A percentile compares a stretch with the other conserved stretches of the same genome.
Conservation (phyloP, 768 basidiomycete species). For the Lentinula edodes region DNA sequence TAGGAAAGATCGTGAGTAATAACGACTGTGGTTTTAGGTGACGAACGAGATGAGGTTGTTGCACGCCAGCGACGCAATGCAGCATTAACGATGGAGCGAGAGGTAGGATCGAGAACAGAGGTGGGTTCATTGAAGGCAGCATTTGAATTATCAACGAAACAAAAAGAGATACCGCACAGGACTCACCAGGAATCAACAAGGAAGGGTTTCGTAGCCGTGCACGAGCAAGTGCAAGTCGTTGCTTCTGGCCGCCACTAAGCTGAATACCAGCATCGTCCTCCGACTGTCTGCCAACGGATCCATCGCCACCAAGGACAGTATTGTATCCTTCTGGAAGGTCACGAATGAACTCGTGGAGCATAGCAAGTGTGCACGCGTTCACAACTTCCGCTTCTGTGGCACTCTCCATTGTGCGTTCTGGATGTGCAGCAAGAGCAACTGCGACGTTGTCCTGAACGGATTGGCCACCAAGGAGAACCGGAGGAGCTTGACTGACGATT, state of each 20-base stretch:
- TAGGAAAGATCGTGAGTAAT: constrained; percentile 95
- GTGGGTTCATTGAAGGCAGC: constrained; percentile 63
- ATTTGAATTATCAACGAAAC: not conserved
- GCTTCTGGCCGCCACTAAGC: constrained; percentile 89
- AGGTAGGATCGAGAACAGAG: constrained; percentile 80
- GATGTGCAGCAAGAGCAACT: constrained; percentile 50
- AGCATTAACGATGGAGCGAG: constrained; percentile 79
- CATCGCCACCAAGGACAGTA: constrained; percentile 31
- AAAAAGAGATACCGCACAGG: not conserved
- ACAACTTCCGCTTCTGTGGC: constrained; percentile 70
- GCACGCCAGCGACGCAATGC: constrained; percentile 61
- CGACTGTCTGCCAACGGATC: constrained; percentile 9
- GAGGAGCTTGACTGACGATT: constrained; percentile 69
- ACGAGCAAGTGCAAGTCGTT: constrained; percentile 84
- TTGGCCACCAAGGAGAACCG: constrained; percentile 65
- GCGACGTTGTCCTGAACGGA: constrained; percentile 84
- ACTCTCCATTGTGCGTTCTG: constrained; percentile 32
- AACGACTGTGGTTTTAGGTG: constrained; percentile 81
- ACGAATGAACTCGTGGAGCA: constrained; percentile 82
- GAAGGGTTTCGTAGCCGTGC: constrained; percentile 82
- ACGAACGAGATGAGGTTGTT: not conserved
- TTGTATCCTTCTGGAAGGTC: constrained; percentile 89
- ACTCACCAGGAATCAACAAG: constrained; percentile 85
- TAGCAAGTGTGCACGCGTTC: constrained; percentile 75
- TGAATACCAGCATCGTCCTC: constrained; percentile 67